Conservation (phyloP, 2,329 filamentous ascomycete species). For the Neofusicoccum kwambonambiense region DNA sequence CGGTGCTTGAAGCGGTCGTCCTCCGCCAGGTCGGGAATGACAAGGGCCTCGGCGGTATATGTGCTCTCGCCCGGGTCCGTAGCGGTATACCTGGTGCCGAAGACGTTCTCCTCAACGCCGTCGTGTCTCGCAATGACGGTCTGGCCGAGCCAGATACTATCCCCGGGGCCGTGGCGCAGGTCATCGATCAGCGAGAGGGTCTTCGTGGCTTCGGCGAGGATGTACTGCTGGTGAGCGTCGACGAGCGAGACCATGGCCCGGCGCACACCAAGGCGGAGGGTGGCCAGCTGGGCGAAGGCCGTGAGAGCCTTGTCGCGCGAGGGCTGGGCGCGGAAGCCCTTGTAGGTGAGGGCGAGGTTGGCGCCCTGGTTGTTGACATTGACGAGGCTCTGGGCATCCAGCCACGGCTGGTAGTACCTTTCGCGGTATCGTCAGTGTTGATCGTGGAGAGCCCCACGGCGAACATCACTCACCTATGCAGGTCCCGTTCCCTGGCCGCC, state of each 20-base stretch:
- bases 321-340: constrained; percentile 25
- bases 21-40: constrained; percentile 33
- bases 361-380: constrained; percentile 26
- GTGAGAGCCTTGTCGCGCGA: constrained; percentile 28
- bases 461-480: constrained; percentile 16
- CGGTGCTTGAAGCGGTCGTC: constrained; percentile 40
- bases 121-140: constrained; percentile 30
- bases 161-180: constrained; percentile 19
- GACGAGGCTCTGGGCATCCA: constrained; percentile 34
- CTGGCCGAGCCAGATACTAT: constrained; percentile 30
- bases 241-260: constrained; percentile 38
- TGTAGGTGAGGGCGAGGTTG: constrained; percentile 28
- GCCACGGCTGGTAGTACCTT: constrained; percentile 38
- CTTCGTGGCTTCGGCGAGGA: constrained; percentile 40
- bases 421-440: neutral
- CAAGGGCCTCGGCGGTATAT: constrained; percentile 13
- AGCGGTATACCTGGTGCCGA: constrained; percentile 11
- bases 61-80: constrained; percentile 6
- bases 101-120: constrained; percentile 21
- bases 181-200: constrained; percentile 25
- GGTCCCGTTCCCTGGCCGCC: constrained; percentile 20
- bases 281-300: constrained; percentile 36
- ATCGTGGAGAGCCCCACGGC: neutral
- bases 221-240: constrained; percentile 34
- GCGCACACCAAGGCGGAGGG: constrained; percentile 32